phyloP scores from a whole-genome alignment of 768 basidiomycete species.

The Amanita rimosa region DNA sequence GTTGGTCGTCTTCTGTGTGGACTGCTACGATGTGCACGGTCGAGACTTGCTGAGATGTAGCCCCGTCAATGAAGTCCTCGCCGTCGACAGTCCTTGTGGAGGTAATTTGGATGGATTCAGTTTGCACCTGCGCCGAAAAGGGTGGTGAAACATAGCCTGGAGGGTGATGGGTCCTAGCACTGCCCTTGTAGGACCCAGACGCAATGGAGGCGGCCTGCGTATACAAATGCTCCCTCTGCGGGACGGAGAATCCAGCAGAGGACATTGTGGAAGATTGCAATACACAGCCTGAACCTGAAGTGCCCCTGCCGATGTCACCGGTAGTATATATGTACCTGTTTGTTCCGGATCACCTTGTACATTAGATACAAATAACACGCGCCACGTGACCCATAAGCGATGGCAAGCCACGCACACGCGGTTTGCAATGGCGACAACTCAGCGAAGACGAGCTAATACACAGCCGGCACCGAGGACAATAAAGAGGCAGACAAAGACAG shows the following conservation, averaged over 20 bases:
- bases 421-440: conserved; percentile 1
- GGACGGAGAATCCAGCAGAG: background rate
- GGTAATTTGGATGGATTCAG: background rate
- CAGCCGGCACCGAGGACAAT: background rate
- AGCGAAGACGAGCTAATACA: background rate
- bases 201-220: background rate
- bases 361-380: too few species aligned
- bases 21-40: background rate
- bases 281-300: background rate
- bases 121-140: background rate
- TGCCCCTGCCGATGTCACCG: too few species aligned
- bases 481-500: background rate
- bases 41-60: background rate
- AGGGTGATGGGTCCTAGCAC: background rate
- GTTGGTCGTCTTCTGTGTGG: background rate
- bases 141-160: background rate
- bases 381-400: too few species aligned
- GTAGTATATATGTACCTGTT: too few species aligned
- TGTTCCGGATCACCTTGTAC: too few species aligned
- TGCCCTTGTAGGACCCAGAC: background rate
- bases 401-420: too few species aligned
- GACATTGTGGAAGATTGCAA: background rate
- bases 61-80: background rate
- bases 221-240: background rate
- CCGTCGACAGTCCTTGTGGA: background rate